phyloP scores from a whole-genome alignment of 306 rosid genomes.

The Dryas alaskensis region DNA sequence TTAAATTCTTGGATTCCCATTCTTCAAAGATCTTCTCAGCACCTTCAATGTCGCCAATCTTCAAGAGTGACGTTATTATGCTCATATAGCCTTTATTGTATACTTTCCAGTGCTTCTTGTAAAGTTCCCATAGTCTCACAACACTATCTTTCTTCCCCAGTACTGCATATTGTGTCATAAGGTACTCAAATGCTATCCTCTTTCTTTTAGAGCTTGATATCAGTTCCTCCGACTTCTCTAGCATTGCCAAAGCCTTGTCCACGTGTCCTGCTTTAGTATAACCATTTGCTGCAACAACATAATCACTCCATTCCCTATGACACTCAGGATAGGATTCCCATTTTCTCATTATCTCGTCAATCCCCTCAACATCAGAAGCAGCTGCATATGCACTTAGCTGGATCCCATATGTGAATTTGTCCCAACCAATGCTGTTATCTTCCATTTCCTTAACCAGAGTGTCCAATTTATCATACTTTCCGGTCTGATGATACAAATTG shows the following conservation, averaged over 20 bases:
- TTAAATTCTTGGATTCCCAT: conserved; percentile 28
- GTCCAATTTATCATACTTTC: conserved; percentile 25
- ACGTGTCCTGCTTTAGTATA: conserved; percentile 18
- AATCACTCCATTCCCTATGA: conserved; percentile 10
- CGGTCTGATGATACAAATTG: conserved; percentile 17
- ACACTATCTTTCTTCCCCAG: conserved; percentile 33
- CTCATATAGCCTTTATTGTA: conserved; percentile 17
- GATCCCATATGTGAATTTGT: conserved; percentile 21
- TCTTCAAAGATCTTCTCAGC: conserved; percentile 35
- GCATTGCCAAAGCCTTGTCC: conserved; percentile 28
- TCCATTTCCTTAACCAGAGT: conserved; percentile 30
- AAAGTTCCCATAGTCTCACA: conserved; percentile 27
- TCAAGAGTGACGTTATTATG: conserved; percentile 20
- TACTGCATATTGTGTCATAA: conserved; percentile 25
- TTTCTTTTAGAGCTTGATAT: conserved; percentile 1
- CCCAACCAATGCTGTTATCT: conserved; percentile 9
- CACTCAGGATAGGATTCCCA: conserved; percentile 12
- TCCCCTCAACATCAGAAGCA: conserved; percentile 20
- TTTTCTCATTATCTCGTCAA: conserved; percentile 9
- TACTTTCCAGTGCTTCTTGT: conserved; percentile 5
- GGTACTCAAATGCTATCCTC: conserved; percentile 10
- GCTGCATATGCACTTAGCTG: conserved; percentile 25
- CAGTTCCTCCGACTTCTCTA: conserved; percentile 27
- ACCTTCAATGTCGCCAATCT: conserved; percentile 25
- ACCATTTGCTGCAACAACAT: conserved; percentile 20